Evolutionary conservation across 2,329 filamentous ascomycete species (phyloP).

Genomic region (Dactylellina drechsleri): DNA sequence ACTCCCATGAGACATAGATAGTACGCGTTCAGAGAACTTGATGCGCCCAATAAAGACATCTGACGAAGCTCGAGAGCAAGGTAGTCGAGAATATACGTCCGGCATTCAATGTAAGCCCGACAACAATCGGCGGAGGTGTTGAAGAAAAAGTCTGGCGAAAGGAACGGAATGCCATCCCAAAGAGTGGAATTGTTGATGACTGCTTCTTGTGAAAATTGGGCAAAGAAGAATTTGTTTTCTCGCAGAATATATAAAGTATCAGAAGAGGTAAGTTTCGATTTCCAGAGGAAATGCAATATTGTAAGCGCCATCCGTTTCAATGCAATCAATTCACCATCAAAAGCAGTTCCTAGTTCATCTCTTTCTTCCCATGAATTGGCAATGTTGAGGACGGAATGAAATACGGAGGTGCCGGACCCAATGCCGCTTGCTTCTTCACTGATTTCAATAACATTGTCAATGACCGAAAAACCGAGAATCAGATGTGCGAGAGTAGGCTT

Average conservation of each 20-base stretch:
- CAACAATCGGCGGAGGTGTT: constrained; percentile 73
- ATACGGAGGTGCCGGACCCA: constrained; percentile 76
- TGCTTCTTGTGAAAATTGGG: constrained; percentile 76
- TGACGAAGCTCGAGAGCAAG: constrained; percentile 81
- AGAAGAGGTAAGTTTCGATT: constrained; percentile 78
- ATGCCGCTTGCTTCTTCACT: constrained; percentile 74
- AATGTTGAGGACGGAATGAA: constrained; percentile 82
- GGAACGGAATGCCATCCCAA: constrained; percentile 78
- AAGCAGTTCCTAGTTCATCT: constrained; percentile 54
- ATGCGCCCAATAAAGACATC: constrained; percentile 57
- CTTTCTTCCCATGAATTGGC: constrained; percentile 66
- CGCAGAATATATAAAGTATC: constrained; percentile 83
- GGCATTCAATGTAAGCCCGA: constrained; percentile 79
- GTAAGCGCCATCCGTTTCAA: constrained; percentile 61
- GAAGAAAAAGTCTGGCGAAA: constrained; percentile 56
- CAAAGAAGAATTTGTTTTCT: constrained; percentile 80
- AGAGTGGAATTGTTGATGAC: constrained; percentile 74
- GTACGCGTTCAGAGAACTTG: constrained; percentile 62
- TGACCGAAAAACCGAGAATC: constrained; percentile 83
- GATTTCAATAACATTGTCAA: constrained; percentile 66
- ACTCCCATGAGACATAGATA: constrained; percentile 58
- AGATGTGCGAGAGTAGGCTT: constrained; percentile 89
- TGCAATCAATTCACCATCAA: constrained; percentile 56
- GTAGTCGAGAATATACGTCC: constrained; percentile 84
- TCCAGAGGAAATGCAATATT: constrained; percentile 84